These are phyloP conservation scores for Chenopodium quinoa DNA, from an alignment of 148 eudicot species.

Conservation along the genomic window DNA sequence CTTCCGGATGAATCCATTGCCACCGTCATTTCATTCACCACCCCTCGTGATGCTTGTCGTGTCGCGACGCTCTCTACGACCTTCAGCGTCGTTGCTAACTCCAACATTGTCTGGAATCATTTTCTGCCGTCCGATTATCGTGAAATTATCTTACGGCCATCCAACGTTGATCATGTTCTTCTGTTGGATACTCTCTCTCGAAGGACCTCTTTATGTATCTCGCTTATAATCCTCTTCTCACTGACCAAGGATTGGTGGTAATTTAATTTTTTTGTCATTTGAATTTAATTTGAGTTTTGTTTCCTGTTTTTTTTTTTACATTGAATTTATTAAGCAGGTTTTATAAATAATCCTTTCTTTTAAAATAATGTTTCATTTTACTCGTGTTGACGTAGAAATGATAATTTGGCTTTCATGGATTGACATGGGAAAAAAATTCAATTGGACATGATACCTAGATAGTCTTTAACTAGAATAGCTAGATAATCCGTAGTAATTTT, in stretches of 20 bases:
- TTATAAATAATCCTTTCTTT: no score
- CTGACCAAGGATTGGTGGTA: constrained; percentile 55
- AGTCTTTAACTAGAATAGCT: no score
- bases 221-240: constrained; percentile 37
- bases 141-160: constrained; percentile 37
- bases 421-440: no score
- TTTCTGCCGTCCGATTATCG: constrained; percentile 50
- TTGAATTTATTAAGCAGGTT: no score
- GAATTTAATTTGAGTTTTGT: no score
- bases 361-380: no score
- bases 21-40: constrained; percentile 29
- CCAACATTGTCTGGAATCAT: constrained; percentile 40
- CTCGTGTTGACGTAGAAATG: no score
- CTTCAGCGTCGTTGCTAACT: constrained; percentile 44
- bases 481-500: no score
- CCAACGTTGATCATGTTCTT: constrained; percentile 17
- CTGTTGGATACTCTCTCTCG: constrained; percentile 22
- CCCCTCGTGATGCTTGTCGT: constrained; percentile 40
- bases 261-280: no score
- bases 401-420: no score
- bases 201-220: constrained; percentile 48
- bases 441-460: no score
- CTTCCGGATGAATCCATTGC: constrained; percentile 52
- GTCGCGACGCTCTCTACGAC: constrained; percentile 27
- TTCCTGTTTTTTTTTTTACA: no score